These are phyloP conservation scores for Periconia digitata DNA, from an alignment of 2,329 filamentous ascomycete species.

Conservation along the genomic window DNA sequence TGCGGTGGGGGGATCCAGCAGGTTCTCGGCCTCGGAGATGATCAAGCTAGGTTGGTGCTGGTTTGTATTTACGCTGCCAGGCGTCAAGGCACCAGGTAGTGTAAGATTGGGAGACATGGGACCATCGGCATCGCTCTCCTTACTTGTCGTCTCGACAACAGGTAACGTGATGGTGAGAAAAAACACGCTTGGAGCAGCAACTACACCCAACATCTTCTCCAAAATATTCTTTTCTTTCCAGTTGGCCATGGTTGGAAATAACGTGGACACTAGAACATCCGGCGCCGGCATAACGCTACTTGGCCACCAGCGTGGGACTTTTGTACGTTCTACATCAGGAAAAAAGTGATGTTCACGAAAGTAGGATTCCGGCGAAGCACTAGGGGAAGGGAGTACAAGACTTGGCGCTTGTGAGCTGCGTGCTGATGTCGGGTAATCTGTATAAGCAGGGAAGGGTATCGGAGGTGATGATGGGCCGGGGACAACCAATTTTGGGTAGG, in stretches of 20 bases:
- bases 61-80: slow-evolving; percentile 18
- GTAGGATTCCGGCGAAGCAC: slow-evolving; percentile 52
- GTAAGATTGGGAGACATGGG: slow-evolving; percentile 32
- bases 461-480: slow-evolving; percentile 47
- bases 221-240: slow-evolving; percentile 83
- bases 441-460: slow-evolving; percentile 69
- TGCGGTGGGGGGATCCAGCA: slow-evolving; percentile 3
- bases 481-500: slow-evolving; percentile 46
- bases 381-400: slow-evolving; percentile 57
- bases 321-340: slow-evolving; percentile 41
- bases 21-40: slow-evolving; percentile 21
- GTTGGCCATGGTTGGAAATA: slow-evolving; percentile 84
- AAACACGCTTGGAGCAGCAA: slow-evolving; percentile 89
- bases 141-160: slow-evolving; percentile 72
- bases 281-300: slow-evolving; percentile 72
- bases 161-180: slow-evolving; percentile 87
- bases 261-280: slow-evolving; percentile 67
- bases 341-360: slow-evolving; percentile 51
- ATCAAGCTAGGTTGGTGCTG: slow-evolving; percentile 21
- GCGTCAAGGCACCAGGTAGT: slow-evolving; percentile 31
- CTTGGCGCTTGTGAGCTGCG: slow-evolving; percentile 54
- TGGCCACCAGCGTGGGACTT: slow-evolving; percentile 75
- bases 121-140: slow-evolving; percentile 52
- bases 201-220: slow-evolving; percentile 77
- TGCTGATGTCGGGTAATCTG: slow-evolving; percentile 54